These are phyloP conservation scores for Bifiguratus adelaidae DNA, from an alignment of 192 early-diverging fungal genomes.

Conservation along the genomic window DNA sequence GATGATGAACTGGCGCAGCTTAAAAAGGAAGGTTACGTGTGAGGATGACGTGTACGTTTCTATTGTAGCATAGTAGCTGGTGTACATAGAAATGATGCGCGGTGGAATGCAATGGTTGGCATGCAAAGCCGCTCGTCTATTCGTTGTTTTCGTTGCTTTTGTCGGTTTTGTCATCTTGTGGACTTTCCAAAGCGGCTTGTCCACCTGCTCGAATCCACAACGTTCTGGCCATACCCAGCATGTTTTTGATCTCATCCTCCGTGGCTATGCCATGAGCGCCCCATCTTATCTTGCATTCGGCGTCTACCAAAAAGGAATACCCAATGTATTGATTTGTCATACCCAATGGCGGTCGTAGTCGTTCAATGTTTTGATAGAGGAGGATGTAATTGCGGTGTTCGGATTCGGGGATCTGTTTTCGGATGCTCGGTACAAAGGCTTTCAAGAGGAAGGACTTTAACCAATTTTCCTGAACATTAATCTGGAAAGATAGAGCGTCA, in stretches of 20 bases:
- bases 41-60: too few species aligned
- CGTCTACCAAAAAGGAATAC: conserved; percentile 40
- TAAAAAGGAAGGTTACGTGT: neutral
- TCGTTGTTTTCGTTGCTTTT: too few species aligned
- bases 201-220: neutral
- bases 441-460: conserved; percentile 31
- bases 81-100: too few species aligned
- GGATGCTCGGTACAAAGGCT: conserved; percentile 36
- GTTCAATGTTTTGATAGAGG: conserved; percentile 35
- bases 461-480: conserved; percentile 45
- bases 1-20: conserved; percentile 5
- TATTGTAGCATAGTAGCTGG: too few species aligned
- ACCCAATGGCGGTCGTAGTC: conserved; percentile 24
- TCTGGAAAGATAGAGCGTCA: conserved; percentile 5
- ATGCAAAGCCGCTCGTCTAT: too few species aligned
- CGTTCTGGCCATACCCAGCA: conserved; percentile 17
- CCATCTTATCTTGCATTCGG: conserved; percentile 47
- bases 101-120: too few species aligned
- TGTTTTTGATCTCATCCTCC: conserved; percentile 22
- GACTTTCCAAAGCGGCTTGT: too few species aligned
- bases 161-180: too few species aligned
- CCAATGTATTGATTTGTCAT: conserved; percentile 45
- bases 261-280: conserved; percentile 37
- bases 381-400: conserved; percentile 36
- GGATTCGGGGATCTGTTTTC: conserved; percentile 22